phyloP scores from a whole-genome alignment of 164 flowering plant genomes.

The Pachysandra terminalis region DNA sequence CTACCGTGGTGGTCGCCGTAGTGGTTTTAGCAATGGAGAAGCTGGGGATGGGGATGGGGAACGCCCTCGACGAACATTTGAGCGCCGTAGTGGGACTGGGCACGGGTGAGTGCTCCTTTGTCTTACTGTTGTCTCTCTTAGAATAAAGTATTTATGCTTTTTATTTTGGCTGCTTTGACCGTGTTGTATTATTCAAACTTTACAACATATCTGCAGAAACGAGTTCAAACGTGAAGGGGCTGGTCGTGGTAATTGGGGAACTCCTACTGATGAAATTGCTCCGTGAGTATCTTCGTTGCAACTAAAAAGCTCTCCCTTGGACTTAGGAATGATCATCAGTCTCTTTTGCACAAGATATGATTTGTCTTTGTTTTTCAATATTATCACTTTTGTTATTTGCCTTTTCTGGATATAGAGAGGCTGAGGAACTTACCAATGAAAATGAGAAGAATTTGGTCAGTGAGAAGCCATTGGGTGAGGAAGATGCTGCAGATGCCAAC shows the following conservation, averaged over 20 bases:
- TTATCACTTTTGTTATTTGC: background rate
- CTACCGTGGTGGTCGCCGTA: slow-evolving; percentile 57
- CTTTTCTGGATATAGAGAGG: slow-evolving; percentile 24
- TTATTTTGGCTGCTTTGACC: background rate
- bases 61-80: slow-evolving; percentile 48
- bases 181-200: background rate
- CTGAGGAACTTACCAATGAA: slow-evolving; percentile 29
- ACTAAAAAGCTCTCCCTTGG: background rate
- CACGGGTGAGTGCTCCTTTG: slow-evolving; percentile 39
- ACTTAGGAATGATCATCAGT: background rate
- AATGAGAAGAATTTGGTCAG: slow-evolving; percentile 30
- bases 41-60: slow-evolving; percentile 45
- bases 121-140: background rate
- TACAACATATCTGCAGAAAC: slow-evolving; percentile 26
- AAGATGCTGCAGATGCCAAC: slow-evolving; percentile 32
- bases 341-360: background rate
- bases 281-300: slow-evolving; percentile 28
- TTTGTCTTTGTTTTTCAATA: background rate
- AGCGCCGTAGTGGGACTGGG: slow-evolving; percentile 69
- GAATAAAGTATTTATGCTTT: background rate
- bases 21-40: slow-evolving; percentile 53
- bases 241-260: slow-evolving; percentile 74
- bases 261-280: slow-evolving; percentile 47
- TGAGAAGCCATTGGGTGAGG: slow-evolving; percentile 40
- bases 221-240: slow-evolving; percentile 61